Evolutionary conservation across 2,329 filamentous ascomycete genomes (phyloP).

Genomic region (Coniella vitis): DNA sequence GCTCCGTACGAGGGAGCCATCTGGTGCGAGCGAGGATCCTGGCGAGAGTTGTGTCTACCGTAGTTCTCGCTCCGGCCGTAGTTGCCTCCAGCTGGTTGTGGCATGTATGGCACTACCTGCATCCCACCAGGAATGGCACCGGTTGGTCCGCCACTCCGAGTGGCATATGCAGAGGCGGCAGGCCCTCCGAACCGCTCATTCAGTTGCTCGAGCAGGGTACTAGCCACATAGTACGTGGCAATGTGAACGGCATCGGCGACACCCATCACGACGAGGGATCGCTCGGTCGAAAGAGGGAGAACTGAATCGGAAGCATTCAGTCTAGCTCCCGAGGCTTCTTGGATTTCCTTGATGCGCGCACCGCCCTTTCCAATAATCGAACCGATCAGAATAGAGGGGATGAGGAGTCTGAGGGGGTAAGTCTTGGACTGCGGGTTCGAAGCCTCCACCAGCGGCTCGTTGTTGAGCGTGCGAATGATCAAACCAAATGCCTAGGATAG

Average conservation of each 20-base stretch:
- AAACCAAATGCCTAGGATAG: conserved; percentile 76
- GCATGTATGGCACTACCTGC: conserved; percentile 98
- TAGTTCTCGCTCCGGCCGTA: conserved; percentile 88
- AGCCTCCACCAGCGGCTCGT: conserved; percentile 80
- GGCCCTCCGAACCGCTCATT: conserved; percentile 95
- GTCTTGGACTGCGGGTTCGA: conserved; percentile 95
- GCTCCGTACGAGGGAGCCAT: conserved; percentile 48
- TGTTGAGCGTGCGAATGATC: conserved; percentile 97
- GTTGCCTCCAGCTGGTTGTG: conserved; percentile 85
- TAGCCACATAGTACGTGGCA: conserved; percentile 96
- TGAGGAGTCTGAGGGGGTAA: conserved; percentile 88
- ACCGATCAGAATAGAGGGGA: conserved; percentile 94
- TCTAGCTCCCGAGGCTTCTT: conserved; percentile 92
- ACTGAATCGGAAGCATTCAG: conserved; percentile 95
- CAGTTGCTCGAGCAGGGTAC: conserved; percentile 94
- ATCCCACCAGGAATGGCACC: conserved; percentile 94
- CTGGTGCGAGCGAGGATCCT: conserved; percentile 66
- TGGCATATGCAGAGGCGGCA: conserved; percentile 95
- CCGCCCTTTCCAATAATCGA: conserved; percentile 98
- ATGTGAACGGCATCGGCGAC: conserved; percentile 98
- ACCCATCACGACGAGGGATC: conserved; percentile 95
- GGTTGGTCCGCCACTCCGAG: conserved; percentile 84
- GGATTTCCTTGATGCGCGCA: conserved; percentile 93
- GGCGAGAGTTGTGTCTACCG: conserved; percentile 64
- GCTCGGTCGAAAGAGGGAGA: conserved; percentile 88